These are phyloP conservation scores for Cornus kousa DNA, from an alignment of 148 eudicot genomes.

Conservation along the genomic window DNA sequence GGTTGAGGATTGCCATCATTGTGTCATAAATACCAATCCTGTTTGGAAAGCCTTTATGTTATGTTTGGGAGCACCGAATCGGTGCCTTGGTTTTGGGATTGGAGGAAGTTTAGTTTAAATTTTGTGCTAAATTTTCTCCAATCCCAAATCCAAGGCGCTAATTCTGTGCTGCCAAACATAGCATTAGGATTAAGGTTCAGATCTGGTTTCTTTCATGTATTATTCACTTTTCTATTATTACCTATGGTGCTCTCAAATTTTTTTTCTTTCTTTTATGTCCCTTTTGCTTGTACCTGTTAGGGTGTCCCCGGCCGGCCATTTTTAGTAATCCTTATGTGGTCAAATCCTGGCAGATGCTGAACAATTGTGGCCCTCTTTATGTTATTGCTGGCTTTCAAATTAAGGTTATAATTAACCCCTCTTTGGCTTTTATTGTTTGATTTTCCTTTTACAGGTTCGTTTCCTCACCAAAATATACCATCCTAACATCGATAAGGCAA, in stretches of 20 bases:
- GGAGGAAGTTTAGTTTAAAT: too few species aligned
- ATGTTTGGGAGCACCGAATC: too few species aligned
- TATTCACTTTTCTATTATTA: too few species aligned
- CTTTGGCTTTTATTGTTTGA: constrained; percentile 8
- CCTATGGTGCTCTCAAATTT: too few species aligned
- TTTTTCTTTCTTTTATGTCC: too few species aligned
- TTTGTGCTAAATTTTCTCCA: too few species aligned
- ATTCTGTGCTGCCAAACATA: too few species aligned
- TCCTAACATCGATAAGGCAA: constrained; percentile 94
- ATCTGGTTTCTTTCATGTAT: not conserved
- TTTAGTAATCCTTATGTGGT: too few species aligned
- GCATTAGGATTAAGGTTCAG: not conserved
- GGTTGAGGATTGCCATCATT: not conserved
- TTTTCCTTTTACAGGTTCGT: constrained; percentile 64
- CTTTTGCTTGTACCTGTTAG: too few species aligned
- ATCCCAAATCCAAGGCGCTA: too few species aligned
- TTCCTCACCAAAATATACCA: constrained; percentile 95
- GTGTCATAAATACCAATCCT: not conserved
- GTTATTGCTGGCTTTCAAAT: not conserved
- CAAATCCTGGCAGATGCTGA: too few species aligned
- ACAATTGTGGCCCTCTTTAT: not conserved
- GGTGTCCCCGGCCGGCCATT: not conserved
- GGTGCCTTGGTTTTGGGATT: too few species aligned
- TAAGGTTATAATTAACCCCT: not conserved
- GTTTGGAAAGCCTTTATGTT: not conserved